Evolutionary conservation across 768 basidiomycete species (phyloP).

Genomic region (Tricholoma matsutake): DNA sequence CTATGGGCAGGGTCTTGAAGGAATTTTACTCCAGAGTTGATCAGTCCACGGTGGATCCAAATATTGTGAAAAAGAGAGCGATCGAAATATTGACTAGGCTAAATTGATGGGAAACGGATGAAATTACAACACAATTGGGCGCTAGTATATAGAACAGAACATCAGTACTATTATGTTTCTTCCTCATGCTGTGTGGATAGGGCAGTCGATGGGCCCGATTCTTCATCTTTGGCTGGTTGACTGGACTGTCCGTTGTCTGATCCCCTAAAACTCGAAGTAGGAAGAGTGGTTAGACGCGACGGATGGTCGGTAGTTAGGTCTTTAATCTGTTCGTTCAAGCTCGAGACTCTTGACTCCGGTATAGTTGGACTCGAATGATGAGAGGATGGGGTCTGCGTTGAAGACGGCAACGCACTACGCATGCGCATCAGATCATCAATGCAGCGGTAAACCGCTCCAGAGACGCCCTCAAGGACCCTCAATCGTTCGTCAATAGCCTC

Average conservation of each 20-base stretch:
- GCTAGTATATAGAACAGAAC: neutral
- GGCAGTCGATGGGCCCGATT: neutral
- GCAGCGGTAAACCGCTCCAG: constrained; percentile 66
- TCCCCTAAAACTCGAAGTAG: constrained; percentile 7
- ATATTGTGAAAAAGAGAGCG: constrained; percentile 52
- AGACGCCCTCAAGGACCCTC: constrained; percentile 74
- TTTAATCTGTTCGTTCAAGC: neutral
- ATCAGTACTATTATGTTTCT: neutral
- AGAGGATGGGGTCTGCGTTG: constrained; percentile 15
- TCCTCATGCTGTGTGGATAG: neutral
- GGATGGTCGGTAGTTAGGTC: neutral
- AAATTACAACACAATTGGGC: neutral
- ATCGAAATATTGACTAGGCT: constrained; percentile 32
- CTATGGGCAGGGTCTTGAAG: constrained; percentile 55
- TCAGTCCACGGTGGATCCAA: constrained; percentile 53
- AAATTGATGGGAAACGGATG: neutral
- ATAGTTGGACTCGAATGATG: constrained; percentile 13
- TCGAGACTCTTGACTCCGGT: constrained; percentile 1
- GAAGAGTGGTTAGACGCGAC: neutral
- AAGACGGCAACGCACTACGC: constrained; percentile 63
- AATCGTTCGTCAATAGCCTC: constrained; percentile 86
- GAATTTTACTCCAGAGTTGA: constrained; percentile 62
- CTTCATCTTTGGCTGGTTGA: neutral
- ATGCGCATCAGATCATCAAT: constrained; percentile 77
- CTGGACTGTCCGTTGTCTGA: constrained; percentile 1